Base-by-base conservation (phyloP, 164 flowering plant species). In the Paratinospora sagittata region DNA sequence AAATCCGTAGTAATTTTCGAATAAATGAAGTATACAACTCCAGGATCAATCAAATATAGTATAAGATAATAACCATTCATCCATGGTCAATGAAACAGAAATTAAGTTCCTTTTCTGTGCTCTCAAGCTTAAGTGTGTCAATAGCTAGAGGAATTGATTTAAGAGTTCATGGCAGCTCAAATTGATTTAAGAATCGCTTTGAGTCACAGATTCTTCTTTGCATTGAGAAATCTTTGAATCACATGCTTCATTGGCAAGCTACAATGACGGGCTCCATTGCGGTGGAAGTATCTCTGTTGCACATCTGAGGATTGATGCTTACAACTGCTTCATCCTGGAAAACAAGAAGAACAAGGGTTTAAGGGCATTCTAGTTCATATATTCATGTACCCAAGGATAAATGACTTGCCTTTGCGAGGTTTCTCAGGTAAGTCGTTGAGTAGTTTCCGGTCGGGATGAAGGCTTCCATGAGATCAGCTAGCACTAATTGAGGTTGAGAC, bases 401-500 rank as follows among this genome's bases (percentile, higher is more conserved):
- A 7, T 3, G 27, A 68, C 71, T 68, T 11, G 91, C 99, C 97
- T 90, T 91, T 0, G 88, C 93, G 27, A 96, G 82, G 76, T 96
- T 96, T 69, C 99, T 87, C 8, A 93, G 82, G 72, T 81, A 92
- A 37, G 88, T 84, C 0, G 91, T 90, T 0, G 83, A 85, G 81
- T 91, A 91, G 72, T 87, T 88, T 75, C 91, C 93, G 0, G 95
- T 84, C 4, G 96, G 98, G 74, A 84, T 89, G 61, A 90, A 72
- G 21, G 82, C 96, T 82, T 95, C 94, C 33, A 89, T 64, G 14
- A 95, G 80, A 81, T 95, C 99, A 7, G 92, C 98, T 65, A 95
- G 72, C 27, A 89, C 96, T 73, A 92, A 73, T 55, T 95, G 97
- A 30, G 98, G 99, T 72, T 95, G 99, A 10, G 99, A 90, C 61